A percentile compares a stretch with the other conserved stretches of the same genome.
These are phyloP conservation scores for Diutina siamensis DNA, from an alignment of 1,139 yeast genomes.

Conservation along the genomic window DNA sequence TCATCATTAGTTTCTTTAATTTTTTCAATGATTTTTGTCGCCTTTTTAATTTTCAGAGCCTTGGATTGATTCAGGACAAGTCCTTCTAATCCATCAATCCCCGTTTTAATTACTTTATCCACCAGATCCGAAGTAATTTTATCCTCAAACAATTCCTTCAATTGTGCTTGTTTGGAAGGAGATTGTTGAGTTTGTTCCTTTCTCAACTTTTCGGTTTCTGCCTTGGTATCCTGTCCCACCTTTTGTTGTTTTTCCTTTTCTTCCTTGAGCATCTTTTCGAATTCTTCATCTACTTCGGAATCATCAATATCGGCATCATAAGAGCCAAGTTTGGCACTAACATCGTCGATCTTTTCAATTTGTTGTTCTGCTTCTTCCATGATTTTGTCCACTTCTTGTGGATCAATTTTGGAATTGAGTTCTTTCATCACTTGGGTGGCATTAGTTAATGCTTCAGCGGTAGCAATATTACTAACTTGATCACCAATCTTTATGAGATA, in stretches of 20 bases:
- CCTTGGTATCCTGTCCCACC: not conserved
- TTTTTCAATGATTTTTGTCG: not conserved
- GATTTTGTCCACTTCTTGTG: not conserved
- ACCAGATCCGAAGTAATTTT: too few species aligned
- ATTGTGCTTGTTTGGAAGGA: too few species aligned
- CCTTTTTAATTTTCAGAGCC: too few species aligned
- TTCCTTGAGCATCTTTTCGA: constrained; percentile 2
- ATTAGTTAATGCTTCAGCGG: not conserved
- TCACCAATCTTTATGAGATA: not conserved
- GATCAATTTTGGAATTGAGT: not conserved
- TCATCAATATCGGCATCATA: not conserved
- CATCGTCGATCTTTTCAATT: constrained; percentile 1
- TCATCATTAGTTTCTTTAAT: not conserved
- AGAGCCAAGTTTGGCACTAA: not conserved
- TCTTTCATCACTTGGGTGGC: constrained; percentile 3
- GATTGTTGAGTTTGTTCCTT: too few species aligned
- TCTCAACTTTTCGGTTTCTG: not conserved
- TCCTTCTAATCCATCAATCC: too few species aligned
- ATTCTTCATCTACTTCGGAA: constrained; percentile 2
- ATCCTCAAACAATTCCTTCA: too few species aligned
- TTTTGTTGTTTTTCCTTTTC: not conserved
- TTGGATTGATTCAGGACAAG: too few species aligned
- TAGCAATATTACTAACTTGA: not conserved
- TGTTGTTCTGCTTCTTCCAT: not conserved
- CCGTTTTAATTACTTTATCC: too few species aligned